These are phyloP conservation scores for Gracilaria gracilis DNA, from an alignment of 23 red algal species.

Conservation along the genomic window DNA sequence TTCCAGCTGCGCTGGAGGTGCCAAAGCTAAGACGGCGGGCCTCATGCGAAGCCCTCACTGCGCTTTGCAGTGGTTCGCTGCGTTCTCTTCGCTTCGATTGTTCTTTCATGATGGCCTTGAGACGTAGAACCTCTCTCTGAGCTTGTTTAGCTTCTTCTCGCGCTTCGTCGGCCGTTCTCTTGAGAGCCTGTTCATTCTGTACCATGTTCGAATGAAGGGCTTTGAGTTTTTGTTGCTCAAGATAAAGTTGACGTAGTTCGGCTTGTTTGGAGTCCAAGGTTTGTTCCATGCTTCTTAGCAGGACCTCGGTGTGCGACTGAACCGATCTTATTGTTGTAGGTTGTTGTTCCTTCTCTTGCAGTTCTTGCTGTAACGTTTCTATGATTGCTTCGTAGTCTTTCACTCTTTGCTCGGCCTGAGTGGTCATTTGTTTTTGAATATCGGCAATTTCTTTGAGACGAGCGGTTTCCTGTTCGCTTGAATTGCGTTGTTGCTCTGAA, in stretches of 20 bases:
- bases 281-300: conserved; percentile 50
- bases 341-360: conserved; percentile 9
- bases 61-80: background rate
- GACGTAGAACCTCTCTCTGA: conserved; percentile 27
- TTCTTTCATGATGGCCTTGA: conserved; percentile 25
- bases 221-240: conserved; percentile 48
- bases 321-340: conserved; percentile 21
- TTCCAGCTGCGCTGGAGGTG: background rate
- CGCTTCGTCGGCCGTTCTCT: conserved; percentile 43
- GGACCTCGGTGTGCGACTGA: conserved; percentile 44
- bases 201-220: conserved; percentile 8
- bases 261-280: conserved; percentile 46
- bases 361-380: conserved; percentile 30
- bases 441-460: conserved; percentile 27
- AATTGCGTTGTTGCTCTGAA: background rate
- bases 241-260: conserved; percentile 5
- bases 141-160: conserved; percentile 34
- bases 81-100: background rate
- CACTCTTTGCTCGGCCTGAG: conserved; percentile 5
- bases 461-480: conserved; percentile 15
- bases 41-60: background rate
- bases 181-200: conserved; percentile 33
- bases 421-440: conserved; percentile 33
- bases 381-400: conserved; percentile 35
- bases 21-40: conserved; percentile 9